phyloP scores from a whole-genome alignment of 441 rosid genomes.

The Pelargonium citronellum region DNA sequence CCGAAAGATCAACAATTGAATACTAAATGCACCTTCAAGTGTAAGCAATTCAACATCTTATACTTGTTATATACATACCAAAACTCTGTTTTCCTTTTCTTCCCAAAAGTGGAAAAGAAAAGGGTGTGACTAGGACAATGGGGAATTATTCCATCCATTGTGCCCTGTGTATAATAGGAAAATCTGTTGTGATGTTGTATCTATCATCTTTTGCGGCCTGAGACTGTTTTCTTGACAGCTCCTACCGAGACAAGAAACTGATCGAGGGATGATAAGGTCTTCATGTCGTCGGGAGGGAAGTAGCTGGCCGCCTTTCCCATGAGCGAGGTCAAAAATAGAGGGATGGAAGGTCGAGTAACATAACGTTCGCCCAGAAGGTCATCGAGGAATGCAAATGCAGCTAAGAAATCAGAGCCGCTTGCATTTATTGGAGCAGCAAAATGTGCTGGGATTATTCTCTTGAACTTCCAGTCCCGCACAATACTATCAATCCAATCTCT shows the following conservation, averaged over 20 bases:
- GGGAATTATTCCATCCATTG: no score
- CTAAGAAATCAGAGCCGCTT: slow-evolving; percentile 71
- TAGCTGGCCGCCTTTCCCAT: slow-evolving; percentile 93
- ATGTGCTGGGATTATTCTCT: slow-evolving; percentile 87
- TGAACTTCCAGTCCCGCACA: slow-evolving; percentile 76
- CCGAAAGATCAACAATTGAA: background rate
- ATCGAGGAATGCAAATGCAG: slow-evolving; percentile 83
- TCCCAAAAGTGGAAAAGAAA: background rate
- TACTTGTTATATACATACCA: background rate
- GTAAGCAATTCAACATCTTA: background rate
- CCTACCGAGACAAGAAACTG: slow-evolving; percentile 84
- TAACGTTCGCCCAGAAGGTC: slow-evolving; percentile 71
- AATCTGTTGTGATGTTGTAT: background rate
- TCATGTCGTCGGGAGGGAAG: slow-evolving; percentile 97
- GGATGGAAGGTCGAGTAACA: slow-evolving; percentile 55
- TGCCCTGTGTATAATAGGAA: no score
- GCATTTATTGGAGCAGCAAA: slow-evolving; percentile 83
- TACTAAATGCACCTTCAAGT: background rate
- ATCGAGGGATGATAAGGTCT: slow-evolving; percentile 81
- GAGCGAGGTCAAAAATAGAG: slow-evolving; percentile 56
- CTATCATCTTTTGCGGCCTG: slow-evolving; percentile 53
- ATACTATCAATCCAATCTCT: slow-evolving; percentile 87
- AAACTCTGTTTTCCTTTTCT: background rate
- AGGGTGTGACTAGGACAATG: background rate
- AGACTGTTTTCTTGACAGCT: slow-evolving; percentile 81